Evolutionary conservation across 176 grass and related monocot genomes (phyloP).

Genomic region (Musa troglodytarum): DNA sequence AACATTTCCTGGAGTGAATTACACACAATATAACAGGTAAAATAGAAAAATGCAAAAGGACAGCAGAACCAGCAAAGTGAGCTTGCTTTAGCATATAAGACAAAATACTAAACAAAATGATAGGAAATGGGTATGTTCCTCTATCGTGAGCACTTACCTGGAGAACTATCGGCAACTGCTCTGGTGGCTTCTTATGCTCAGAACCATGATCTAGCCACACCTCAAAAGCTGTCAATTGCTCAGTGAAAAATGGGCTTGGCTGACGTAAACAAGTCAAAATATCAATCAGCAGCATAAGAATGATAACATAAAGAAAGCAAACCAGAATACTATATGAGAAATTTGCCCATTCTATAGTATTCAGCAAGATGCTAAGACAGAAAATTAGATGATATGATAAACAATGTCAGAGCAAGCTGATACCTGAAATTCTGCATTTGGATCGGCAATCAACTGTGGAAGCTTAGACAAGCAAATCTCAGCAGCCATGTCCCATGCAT

Average conservation of each 20-base stretch:
- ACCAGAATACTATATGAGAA: background rate
- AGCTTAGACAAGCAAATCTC: slow-evolving; percentile 97
- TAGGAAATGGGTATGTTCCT: background rate
- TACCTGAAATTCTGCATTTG: slow-evolving; percentile 90
- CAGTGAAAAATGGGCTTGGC: slow-evolving; percentile 97
- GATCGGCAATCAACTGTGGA: slow-evolving; percentile 66
- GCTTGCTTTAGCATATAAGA: background rate
- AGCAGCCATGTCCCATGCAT: slow-evolving; percentile 99
- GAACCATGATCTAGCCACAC: slow-evolving; percentile 98
- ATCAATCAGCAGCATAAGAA: slow-evolving; percentile 18
- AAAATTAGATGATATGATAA: slow-evolving; percentile 1
- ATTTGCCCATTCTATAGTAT: background rate
- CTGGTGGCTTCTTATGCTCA: slow-evolving; percentile 84
- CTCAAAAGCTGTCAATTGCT: slow-evolving; percentile 94
- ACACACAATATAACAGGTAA: too few species aligned
- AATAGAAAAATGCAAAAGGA: background rate
- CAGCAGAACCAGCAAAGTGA: too few species aligned
- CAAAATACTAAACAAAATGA: background rate
- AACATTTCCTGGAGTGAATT: too few species aligned
- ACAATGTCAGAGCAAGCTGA: slow-evolving; percentile 7
- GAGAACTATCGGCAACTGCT: slow-evolving; percentile 98
- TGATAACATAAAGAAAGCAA: background rate
- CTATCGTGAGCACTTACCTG: slow-evolving; percentile 37
- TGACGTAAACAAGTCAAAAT: slow-evolving; percentile 31
- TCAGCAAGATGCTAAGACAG: slow-evolving; percentile 15